Base-by-base conservation (phyloP, 2,329 filamentous ascomycete genomes). In the Sarocladiaceae sp. region DNA sequence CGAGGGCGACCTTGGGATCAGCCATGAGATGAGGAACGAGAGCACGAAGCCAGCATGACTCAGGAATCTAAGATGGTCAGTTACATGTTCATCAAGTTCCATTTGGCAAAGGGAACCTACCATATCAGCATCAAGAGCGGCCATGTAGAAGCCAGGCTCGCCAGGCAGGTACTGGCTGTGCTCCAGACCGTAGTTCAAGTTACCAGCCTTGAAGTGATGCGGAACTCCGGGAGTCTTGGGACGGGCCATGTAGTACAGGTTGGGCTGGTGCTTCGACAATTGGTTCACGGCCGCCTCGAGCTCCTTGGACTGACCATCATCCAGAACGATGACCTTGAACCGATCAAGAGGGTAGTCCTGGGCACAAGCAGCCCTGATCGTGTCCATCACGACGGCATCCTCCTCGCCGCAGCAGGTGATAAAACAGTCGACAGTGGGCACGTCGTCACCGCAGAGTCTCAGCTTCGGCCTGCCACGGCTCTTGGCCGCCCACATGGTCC, bases 101-200 rank as follows among this genome's bases (percentile, higher is more conserved):
- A 16, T 33, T 18, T 7, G 33, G 4, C 6, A 27, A 10, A 41
- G 12, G 6, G 6, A 33, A 34, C 58, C 34, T 59, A 69, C 66
- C 80, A 84, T 83, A 55, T 84, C 80, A 16, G 79, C 80, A 55
- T 84, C 80, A 26, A 84, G 63, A 31, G 75, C 74, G n/a, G 78
- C 79, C 55, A 82, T 74, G 57, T 69, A 82, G 52, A 75, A 67
- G 32, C 68, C 67, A n/a, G 73, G 65, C 19, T 76, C 76, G 15
- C 74, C 75, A 1, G 74, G 72, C 24, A 80, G 60, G n/a, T 60
- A 54, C 13, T 66, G 64, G 4, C 70, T 65, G 45, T 70, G 65
- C 13, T 77, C 70, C 16, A 78, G 59, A 26, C 75, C 80, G 45
- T 77, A 74, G 59, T 81, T 82, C 43, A 83, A 63, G 55, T 83